A percentile compares a stretch with the other conserved stretches of the same genome.
These are phyloP conservation scores for Rhodotorula sp. DNA, from an alignment of 1,284 basidiomycete genomes.

Conservation along the genomic window DNA sequence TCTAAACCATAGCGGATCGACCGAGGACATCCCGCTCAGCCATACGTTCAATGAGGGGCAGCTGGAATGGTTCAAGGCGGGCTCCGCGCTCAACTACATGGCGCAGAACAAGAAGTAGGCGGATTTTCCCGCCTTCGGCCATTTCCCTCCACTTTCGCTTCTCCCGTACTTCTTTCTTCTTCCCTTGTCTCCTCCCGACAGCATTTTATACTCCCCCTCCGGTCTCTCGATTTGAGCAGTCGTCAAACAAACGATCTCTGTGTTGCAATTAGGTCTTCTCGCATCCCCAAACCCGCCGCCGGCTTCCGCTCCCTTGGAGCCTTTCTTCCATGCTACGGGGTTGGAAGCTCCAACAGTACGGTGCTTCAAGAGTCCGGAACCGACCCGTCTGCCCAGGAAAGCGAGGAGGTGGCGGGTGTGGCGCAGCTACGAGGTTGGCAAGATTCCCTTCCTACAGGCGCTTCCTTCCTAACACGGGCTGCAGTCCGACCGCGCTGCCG, in stretches of 20 bases:
- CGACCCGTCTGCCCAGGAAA: too few relatives aligned
- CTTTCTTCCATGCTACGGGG: too few relatives aligned
- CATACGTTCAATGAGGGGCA: constrained; percentile 46
- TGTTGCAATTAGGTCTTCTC: constrained; percentile 5
- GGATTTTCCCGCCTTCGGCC: neutral
- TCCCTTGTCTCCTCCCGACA: neutral
- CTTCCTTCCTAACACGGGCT: too few relatives aligned
- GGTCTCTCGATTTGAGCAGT: neutral
- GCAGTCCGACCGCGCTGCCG: too few relatives aligned
- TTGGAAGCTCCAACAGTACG: too few relatives aligned
- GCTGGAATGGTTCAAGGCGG: constrained; percentile 39
- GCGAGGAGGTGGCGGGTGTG: too few relatives aligned
- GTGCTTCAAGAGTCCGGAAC: too few relatives aligned
- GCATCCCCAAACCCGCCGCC: neutral
- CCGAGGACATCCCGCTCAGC: constrained; percentile 41
- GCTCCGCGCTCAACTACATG: constrained; percentile 17
- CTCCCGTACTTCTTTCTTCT: neutral
- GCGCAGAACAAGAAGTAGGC: neutral
- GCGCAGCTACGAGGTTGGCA: too few relatives aligned
- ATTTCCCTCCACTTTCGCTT: neutral
- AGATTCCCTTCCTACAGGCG: too few relatives aligned
- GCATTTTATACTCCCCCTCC: neutral
- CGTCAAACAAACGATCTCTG: neutral
- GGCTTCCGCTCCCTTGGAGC: neutral
- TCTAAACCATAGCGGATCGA: constrained; percentile 9